Base-by-base conservation (phyloP, 768 basidiomycete species). In the Rhizopogon roseolus region DNA sequence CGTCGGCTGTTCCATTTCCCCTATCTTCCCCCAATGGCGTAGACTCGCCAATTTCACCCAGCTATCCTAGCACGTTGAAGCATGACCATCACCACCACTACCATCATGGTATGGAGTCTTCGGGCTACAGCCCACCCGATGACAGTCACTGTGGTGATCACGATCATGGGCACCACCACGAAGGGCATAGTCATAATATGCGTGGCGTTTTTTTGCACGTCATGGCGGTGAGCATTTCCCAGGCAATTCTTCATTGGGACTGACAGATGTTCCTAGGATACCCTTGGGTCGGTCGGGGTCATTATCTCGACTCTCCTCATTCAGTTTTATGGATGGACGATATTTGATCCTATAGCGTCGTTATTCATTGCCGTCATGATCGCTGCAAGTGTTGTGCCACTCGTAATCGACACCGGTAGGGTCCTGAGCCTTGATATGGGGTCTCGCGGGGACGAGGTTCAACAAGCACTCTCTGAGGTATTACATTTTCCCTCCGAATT, bases 151-250 rank as follows among this genome's bases (percentile, higher is more conserved):
- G 74, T 46, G 79, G 81, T 57, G 71, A 77, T 44, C 82, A 85
- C 66, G 67, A 71, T 3, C 84, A 81, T 62, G 67, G 70, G 40
- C 77, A 76, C 29, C 70, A 74, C 10, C 88, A 86, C 60, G 88
- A 93, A 68, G 88, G 90, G 0, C 93, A 96, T 64, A 93, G 90
- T 69, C 93, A 98, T 68, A 99, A 99, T 67, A 99, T 99, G 97
- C 88, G 94, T 34, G 97, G 97, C 16, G 94, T 99, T 61, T 99
- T 99, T 68, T 71, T 98, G 53, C 96, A 99, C 65, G 96, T 99
- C 44, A 87, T 97, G 86, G 94, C 94, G 54, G 90, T 91, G 72
- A 60, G 84, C 68, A 27, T 50, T 29, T 48, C 41, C 13, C 19
- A n/a, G n/a, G 16, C 19, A 10, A 27, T 50, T 41, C 16, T 19